A percentile compares a stretch with the other conserved stretches of the same genome.
Evolutionary conservation across 1,284 basidiomycete species (phyloP).

Genomic region (Naganishia sp.): DNA sequence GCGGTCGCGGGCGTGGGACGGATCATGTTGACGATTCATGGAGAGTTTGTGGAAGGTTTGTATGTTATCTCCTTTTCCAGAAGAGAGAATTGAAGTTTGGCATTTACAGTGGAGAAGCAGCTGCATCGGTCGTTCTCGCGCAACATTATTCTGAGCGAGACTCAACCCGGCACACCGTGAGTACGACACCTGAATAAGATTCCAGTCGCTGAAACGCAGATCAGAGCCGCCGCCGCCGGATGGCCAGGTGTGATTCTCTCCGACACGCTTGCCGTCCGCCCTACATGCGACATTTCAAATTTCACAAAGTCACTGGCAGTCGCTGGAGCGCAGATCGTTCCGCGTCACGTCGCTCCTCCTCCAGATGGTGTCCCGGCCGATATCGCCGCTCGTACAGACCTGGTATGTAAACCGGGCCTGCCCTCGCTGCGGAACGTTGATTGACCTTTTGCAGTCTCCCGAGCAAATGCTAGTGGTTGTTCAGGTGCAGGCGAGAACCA

Average conservation of each 20-base stretch:
- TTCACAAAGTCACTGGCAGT: conserved; percentile 53
- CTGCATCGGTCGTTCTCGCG: conserved; percentile 85
- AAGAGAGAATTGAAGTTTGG: too few species aligned
- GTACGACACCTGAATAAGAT: conserved; percentile 45
- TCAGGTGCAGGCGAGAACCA: conserved; percentile 68
- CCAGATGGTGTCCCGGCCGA: conserved; percentile 28
- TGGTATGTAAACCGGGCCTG: conserved; percentile 19
- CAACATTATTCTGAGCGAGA: conserved; percentile 81
- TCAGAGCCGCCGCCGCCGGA: conserved; percentile 70
- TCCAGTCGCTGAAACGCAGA: conserved; percentile 10
- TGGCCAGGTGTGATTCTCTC: conserved; percentile 91
- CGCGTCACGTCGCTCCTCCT: conserved; percentile 34
- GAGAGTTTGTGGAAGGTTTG: conserved; percentile 86
- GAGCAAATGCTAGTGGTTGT: conserved; percentile 64
- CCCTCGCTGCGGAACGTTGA: too few species aligned
- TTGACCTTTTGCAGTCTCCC: conserved; percentile 20
- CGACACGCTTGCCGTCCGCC: conserved; percentile 80
- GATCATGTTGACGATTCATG: conserved; percentile 82
- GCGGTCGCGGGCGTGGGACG: conserved; percentile 60
- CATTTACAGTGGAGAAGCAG: conserved; percentile 12
- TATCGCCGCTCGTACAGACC: conserved; percentile 25
- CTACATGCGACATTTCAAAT: conserved; percentile 76
- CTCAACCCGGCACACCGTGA: conserved; percentile 74
- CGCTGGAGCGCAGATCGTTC: conserved; percentile 48
- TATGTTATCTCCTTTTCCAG: conserved; percentile 29